Base-by-base conservation (phyloP, 192 early-diverging fungal species). In the Coemansia sp. region DNA sequence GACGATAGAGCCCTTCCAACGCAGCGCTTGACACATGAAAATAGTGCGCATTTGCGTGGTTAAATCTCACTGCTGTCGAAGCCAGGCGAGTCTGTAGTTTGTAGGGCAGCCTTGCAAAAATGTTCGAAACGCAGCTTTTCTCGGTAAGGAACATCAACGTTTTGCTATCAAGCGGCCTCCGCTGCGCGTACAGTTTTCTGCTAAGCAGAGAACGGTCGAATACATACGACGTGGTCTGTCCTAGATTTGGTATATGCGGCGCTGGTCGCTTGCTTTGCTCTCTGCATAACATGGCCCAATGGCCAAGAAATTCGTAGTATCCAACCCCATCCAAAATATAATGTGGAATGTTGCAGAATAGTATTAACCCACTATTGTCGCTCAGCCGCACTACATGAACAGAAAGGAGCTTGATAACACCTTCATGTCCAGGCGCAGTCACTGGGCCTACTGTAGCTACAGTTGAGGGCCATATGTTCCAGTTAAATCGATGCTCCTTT, bases 301-400 rank as follows among this genome's bases (percentile, higher is more conserved):
- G 70, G 26, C 60, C 41, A 0, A 81, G 58, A 61, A 81, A 81
- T 36, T 60, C 68, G 36, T 75, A 81, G 67, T 72, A 81, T 8
- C 78, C 78, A 5, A 76, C 49, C 1, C 78, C 78, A 38, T 81
- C 78, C 8, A 81, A 33, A 14, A 81, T 49, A 64, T 68, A 72
- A 51, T 81, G 78, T 23, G 78, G 78, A 35, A 81, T 81, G 45
- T 75, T 81, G 66, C 67, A 71, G 26, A 81, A 73, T 39, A 78
- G 33, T 34, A 78, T 60, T 24, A 73, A 24, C 15, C 76, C 76
- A 45, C 76, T 78, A 45, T 73, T 64, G 26, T 55, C 41, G 4
- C 23, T 60, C 20, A 78, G 55, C 15, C 76, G 68, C 14, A 73
- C 56, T 24, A 73, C 15, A 24, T 73, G 71, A 4, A 78, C 62